Base-by-base conservation (phyloP, 345 rosid genomes). In the Populus euphratica region DNA sequence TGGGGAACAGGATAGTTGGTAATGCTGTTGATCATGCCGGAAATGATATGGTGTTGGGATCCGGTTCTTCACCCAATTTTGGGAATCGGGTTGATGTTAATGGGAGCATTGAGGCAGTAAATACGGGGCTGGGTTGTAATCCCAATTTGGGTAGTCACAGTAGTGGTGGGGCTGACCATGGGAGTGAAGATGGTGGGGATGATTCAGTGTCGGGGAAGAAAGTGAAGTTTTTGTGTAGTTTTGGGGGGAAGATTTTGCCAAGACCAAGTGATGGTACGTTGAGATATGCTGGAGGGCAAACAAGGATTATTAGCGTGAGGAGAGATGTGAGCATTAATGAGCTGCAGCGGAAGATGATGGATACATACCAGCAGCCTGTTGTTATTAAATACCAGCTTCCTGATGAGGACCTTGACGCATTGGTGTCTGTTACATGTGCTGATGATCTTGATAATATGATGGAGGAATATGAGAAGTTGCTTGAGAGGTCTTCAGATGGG, bases 381-480 rank as follows among this genome's bases (percentile, higher is more conserved):
- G 85, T 85, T 80, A 84, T 90, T 36, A 92, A 90, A 84, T 90
- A 88, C 80, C 97, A 92, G 87, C 93, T 90, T 70, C 97, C 94
- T 49, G 90, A 88, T 71, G 97, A 92, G 87, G 97, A 92, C 80
- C 91, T 92, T 81, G 97, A 92, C 83, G 90, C 97, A 10, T 82
- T 92, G 82, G 91, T 92, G 35, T 90, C 97, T 2, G 88, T 92
- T 80, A 87, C 93, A 14, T 89, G 91, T 72, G 82, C 88, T 11
- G 97, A 92, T 74, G 97, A 92, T 85, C 91, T 92, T 44, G 92
- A 89, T 78, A 88, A 90, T 77, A 89, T 92, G 97, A 88, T 92
- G 93, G 94, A 89, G 41, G 94, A 92, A 85, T 92, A 88, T 86
- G 90, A 90, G 79, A 90, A 88, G 81, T 82, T 90, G 84, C 77